Base-by-base conservation (phyloP, 768 basidiomycete genomes). In the Leucocoprinus sp. region DNA sequence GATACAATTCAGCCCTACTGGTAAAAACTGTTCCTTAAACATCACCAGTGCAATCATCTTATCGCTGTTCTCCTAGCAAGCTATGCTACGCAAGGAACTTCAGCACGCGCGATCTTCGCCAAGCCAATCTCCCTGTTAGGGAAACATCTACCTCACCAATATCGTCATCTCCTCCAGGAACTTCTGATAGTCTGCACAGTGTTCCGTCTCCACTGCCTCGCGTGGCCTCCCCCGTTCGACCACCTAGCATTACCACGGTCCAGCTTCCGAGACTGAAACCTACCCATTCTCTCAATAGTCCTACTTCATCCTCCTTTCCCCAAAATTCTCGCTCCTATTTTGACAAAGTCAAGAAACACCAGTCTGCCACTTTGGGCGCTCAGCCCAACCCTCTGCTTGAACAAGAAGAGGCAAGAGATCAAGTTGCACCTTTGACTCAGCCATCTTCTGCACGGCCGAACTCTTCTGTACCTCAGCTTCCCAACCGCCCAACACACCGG, bases 31-130 rank as follows among this genome's bases (percentile, higher is more conserved):
- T 35, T n/a, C 26, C 21, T 5, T 15, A 22, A 24, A 36, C 8
- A 5, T n/a, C n/a, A n/a, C n/a, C 9, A 43, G 24, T 37, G 4
- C 34, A 17, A n/a, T 47, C 8, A 11, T 9, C 33, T 48, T 35
- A 36, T 24, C 12, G 29, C 36, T 43, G 19, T 45, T 11, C 45
- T 22, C 42, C 12, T 45, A 93, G 91, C 66, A 92, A 91, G 71
- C 67, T 70, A 37, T 93, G 91, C 55, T 88, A 93, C 58, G 58
- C 78, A 42, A 84, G 80, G 69, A 76, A 69, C 52, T 93, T 91
- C 54, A 89, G 86, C 17, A 88, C 83, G 7, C 72, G 74, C 43
- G 78, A 85, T 55, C 71, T 87, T 24, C 75, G 84, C 41, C 76
- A 80, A 43, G 81, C 80, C 44, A 84, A 85, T 57, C 75, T 84